Evolutionary conservation across 2,329 filamentous ascomycete genomes (phyloP).

Genomic region (Huntiella bhutanensis): DNA sequence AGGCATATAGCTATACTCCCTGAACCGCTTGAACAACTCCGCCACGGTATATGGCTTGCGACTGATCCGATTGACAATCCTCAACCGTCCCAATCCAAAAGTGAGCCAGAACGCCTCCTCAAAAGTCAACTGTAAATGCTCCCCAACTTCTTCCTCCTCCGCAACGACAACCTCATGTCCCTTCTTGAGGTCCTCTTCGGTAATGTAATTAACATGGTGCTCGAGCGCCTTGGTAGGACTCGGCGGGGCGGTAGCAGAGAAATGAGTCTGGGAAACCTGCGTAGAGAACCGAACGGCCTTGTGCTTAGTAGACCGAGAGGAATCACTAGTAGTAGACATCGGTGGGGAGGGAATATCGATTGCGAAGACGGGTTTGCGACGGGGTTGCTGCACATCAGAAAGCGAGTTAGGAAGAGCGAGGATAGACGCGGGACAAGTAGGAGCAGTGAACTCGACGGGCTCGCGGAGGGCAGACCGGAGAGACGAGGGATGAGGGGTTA

Average conservation of each 20-base stretch:
- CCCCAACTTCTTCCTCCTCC: slow-evolving; percentile 30
- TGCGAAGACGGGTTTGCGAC: neutral
- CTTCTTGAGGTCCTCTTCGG: slow-evolving; percentile 11
- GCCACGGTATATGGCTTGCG: slow-evolving; percentile 28
- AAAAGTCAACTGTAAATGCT: slow-evolving; percentile 78
- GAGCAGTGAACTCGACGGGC: neutral
- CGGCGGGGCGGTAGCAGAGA: slow-evolving; percentile 32
- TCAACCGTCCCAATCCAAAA: slow-evolving; percentile 60
- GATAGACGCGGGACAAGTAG: slow-evolving; percentile 4
- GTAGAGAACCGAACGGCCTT: slow-evolving; percentile 58
- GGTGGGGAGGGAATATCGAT: slow-evolving; percentile 6
- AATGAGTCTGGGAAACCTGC: slow-evolving; percentile 44
- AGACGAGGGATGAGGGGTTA: neutral
- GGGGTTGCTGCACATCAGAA: neutral
- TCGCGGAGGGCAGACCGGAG: neutral
- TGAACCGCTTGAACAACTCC: slow-evolving; percentile 47
- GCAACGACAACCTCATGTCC: slow-evolving; percentile 3
- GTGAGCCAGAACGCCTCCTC: slow-evolving; percentile 85
- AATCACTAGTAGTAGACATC: neutral
- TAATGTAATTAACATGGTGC: slow-evolving; percentile 12
- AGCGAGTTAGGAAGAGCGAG: slow-evolving; percentile 6
- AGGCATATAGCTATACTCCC: slow-evolving; percentile 51
- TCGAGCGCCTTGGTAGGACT: slow-evolving; percentile 22
- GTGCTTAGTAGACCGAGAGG: slow-evolving; percentile 20
- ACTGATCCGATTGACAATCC: slow-evolving; percentile 34